Evolutionary conservation across 2,329 filamentous ascomycete species (phyloP), one percentile per base, ranked within the genome.

Genomic region (Penicillium decumbens): DNA sequence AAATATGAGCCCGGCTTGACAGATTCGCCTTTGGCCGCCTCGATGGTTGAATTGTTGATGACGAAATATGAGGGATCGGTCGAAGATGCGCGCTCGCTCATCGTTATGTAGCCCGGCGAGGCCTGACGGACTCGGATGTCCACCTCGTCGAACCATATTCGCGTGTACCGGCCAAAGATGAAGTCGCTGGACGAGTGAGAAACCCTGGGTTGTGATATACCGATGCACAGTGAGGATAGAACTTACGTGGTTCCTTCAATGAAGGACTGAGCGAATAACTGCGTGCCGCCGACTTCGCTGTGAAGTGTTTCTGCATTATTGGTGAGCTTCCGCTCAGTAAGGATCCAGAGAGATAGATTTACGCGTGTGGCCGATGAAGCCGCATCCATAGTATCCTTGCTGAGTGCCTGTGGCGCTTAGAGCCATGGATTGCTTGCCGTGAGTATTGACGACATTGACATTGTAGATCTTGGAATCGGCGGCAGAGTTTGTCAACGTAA

Each of bases 11-110:
- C 35, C 35, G 35, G 10, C 12, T 13, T 38, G 35, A 38, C 35
- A 12, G 35, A 23, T 20, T 38, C 35, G 4, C 18, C 35, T 8
- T 20, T 10, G 35, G 35, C 44, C 13, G 47, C 49, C 2, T 41
- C 39, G 10, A 55, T 35, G 9, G 28, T 50, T 9, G 50, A 51
- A 23, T 47, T 47, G 23, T 47, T 42, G 23, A 47, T 29, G 23
- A 47, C 39, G 29, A 28, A 42, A 13, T 47, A 47, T 2, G 45
- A 47, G 6, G 45, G 45, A 24, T 47, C 45, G 12, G 43, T 30
- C 10, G 39, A 12, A 5, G 39, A 30, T 6, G 20, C 23, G 10
- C 45, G 25, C 8, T n/a, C 29, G 30, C 35, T 47, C 38, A 39
- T 39, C 5, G 39, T 47, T 13, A 47, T 43, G 41, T 28, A 33